Conservation (phyloP, 2,329 filamentous ascomycete genomes). For the Penicillium griseofulvum region DNA sequence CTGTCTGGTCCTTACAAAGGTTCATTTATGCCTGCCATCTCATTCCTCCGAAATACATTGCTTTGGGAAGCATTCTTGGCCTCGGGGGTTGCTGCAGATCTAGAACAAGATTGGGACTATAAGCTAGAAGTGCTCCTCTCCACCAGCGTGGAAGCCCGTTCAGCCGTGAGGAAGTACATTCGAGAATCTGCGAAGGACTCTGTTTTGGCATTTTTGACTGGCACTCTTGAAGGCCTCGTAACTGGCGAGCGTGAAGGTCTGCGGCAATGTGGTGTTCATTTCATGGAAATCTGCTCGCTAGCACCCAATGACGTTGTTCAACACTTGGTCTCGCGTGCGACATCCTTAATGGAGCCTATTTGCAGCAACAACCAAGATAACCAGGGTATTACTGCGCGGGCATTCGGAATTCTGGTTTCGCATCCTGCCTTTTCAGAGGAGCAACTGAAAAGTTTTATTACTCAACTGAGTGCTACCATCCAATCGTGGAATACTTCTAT, state of each 20-base stretch:
- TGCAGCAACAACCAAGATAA: constrained; percentile 70
- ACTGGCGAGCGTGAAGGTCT: constrained; percentile 41
- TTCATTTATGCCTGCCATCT: constrained; percentile 67
- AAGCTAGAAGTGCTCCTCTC: constrained; percentile 71
- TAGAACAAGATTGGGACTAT: constrained; percentile 81
- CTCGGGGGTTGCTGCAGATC: constrained; percentile 46
- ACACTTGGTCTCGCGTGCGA: constrained; percentile 49
- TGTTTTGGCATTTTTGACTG: constrained; percentile 44
- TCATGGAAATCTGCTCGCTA: constrained; percentile 57
- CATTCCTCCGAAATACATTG: constrained; percentile 64
- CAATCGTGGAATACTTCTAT: constrained; percentile 58
- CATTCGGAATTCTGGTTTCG: constrained; percentile 73
- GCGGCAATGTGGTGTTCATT: constrained; percentile 48
- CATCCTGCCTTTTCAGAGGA: constrained; percentile 51
- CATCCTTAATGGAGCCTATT: constrained; percentile 59
- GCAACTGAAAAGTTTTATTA: constrained; percentile 45
- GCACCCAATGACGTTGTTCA: constrained; percentile 54
- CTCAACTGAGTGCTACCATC: constrained; percentile 48
- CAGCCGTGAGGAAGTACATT: constrained; percentile 47
- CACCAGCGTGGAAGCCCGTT: constrained; percentile 65
- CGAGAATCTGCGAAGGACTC: constrained; percentile 34
- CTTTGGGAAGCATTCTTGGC: constrained; percentile 55
- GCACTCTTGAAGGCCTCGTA: constrained; percentile 47
- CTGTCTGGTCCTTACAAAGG: constrained; percentile 36
- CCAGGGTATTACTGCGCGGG: constrained; percentile 64